phyloP scores from a whole-genome alignment of 495 filamentous ascomycete genomes.

The Annulohypoxylon stygium region DNA sequence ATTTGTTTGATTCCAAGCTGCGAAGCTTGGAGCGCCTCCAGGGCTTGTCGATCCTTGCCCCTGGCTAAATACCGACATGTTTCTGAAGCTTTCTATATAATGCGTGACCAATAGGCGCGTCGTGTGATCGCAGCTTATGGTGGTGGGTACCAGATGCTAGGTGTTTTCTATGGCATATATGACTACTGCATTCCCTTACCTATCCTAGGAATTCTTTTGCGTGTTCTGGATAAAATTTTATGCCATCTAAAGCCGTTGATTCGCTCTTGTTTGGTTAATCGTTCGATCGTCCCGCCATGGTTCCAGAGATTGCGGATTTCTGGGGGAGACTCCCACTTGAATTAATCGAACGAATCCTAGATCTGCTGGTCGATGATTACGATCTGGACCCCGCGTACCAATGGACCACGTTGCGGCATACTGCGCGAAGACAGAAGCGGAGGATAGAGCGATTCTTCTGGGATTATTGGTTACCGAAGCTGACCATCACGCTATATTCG shows the following conservation, averaged over 20 bases:
- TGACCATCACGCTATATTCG: constrained; percentile 43
- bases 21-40: not conserved
- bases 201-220: not conserved
- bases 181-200: constrained; percentile 17
- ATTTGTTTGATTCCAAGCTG: constrained; percentile 26
- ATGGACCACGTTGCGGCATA: constrained; percentile 41
- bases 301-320: constrained; percentile 24
- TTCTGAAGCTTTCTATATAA: constrained; percentile 16
- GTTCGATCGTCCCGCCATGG: constrained; percentile 28
- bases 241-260: constrained; percentile 14
- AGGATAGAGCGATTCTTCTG: constrained; percentile 41
- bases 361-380: constrained; percentile 37
- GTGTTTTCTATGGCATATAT: constrained; percentile 32
- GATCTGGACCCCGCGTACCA: constrained; percentile 45
- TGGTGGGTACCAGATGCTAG: constrained; percentile 12
- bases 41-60: constrained; percentile 30
- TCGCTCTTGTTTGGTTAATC: constrained; percentile 6
- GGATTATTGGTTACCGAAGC: constrained; percentile 33
- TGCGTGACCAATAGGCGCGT: constrained; percentile 28
- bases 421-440: constrained; percentile 32
- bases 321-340: constrained; percentile 40
- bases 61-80: constrained; percentile 40
- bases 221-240: constrained; percentile 11
- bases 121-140: constrained; percentile 18
- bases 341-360: constrained; percentile 43